Percentiles rank a stretch among this genome's conserved stretches.
phyloP scores from a whole-genome alignment of 106 monocot genomes.

The Xerophyta viscosa region DNA sequence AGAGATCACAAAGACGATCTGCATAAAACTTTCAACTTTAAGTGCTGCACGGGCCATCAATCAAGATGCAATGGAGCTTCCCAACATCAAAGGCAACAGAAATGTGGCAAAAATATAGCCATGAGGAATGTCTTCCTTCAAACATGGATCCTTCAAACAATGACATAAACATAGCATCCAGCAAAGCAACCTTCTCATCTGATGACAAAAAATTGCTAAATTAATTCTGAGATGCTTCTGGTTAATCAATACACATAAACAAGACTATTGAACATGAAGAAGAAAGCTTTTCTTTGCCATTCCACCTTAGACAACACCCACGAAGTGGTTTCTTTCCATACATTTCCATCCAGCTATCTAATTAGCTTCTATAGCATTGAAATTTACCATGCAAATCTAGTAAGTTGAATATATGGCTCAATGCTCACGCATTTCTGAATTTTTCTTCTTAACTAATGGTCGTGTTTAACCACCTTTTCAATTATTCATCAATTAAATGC shows the following conservation, averaged over 20 bases:
- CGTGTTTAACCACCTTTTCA: no score
- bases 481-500: no score
- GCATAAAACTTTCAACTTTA: slow-evolving; percentile 97
- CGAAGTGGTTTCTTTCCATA: no score
- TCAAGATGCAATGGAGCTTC: slow-evolving; percentile 86
- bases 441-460: no score
- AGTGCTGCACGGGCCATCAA: slow-evolving; percentile 59
- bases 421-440: no score
- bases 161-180: slow-evolving; percentile 97
- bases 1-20: slow-evolving; percentile 73
- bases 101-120: slow-evolving; percentile 98
- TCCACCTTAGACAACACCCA: no score
- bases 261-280: slow-evolving; percentile 61
- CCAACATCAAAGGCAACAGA: slow-evolving; percentile 97
- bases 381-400: no score
- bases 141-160: slow-evolving; percentile 98
- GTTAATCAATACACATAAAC: background rate
- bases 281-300: no score
- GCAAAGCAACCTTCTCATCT: slow-evolving; percentile 98
- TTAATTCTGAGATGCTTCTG: background rate
- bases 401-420: no score
- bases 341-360: no score
- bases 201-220: slow-evolving; percentile 1
- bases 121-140: slow-evolving; percentile 90
- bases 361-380: no score